Base-by-base conservation (phyloP, 306 rosid genomes). In the Cicer chorassanicum region DNA sequence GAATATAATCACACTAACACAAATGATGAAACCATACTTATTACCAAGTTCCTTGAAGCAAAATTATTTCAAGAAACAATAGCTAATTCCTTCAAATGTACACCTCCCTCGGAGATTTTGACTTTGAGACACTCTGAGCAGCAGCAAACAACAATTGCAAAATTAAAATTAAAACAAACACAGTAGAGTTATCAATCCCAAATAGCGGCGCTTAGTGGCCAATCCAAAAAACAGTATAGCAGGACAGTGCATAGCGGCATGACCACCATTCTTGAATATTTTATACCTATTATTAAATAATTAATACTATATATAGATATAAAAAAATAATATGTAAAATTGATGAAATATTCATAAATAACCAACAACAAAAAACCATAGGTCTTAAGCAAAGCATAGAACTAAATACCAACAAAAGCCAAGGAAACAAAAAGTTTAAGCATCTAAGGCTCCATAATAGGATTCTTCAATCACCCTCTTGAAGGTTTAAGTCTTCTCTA, bases 1-100 rank as follows among this genome's bases (percentile, higher is more conserved):
- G 39, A 21, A 56, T 56, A 56, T 21, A 56, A 21, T 55, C 62
- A 55, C 62, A 55, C 63, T 56, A 56, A 21, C 2, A 21, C 8
- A 13, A 56, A 56, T 56, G 63, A 5, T 24, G 39, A 56, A 56
- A 56, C 56, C 56, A 50, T 50, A 50, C 56, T 50, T n/a, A 50
- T n/a, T n/a, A 50, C 56, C 21, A 8, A 50, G 7, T 50, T 50
- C 14, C 56, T 21, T 14, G 6, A 50, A 14, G 56, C 56, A 13
- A 50, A n/a, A 50, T 5, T 18, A 50, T 50, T 50, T 50, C 55
- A 50, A n/a, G 15, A 50, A 50, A 50, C 55, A 14, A 50, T 19
- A 50, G 9, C 19, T 50, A 50, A 50, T n/a, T 50, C 55, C 21
- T 15, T 50, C 56, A 6, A n/a, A n/a, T 50, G 14, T 50, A 21